Conservation (phyloP, 192 early-diverging fungal genomes). For the Chytriomyces sp. region DNA sequence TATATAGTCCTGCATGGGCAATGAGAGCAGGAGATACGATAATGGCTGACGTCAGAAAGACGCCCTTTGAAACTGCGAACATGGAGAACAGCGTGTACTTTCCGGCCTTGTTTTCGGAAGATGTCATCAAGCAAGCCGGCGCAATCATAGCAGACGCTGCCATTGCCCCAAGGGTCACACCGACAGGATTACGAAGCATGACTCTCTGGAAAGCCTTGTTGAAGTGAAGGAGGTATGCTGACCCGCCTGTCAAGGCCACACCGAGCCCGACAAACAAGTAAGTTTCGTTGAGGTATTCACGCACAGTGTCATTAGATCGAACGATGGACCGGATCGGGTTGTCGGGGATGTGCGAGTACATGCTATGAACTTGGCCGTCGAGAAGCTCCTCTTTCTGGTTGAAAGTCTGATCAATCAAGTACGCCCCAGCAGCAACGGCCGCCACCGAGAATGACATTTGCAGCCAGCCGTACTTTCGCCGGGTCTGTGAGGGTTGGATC, state of each 20-base stretch:
- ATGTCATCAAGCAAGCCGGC: neutral
- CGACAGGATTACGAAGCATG: slow-evolving; percentile 19
- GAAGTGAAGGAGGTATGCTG: slow-evolving; percentile 14
- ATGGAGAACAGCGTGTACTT: slow-evolving; percentile 8
- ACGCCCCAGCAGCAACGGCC: neutral
- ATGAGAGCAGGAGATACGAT: slow-evolving; percentile 1
- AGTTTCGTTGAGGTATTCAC: slow-evolving; percentile 22
- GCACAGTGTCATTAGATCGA: slow-evolving; percentile 14
- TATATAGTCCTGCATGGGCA: neutral
- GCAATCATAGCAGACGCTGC: neutral
- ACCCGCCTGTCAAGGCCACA: slow-evolving; percentile 8
- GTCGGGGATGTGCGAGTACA: neutral
- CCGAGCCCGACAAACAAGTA: slow-evolving; percentile 16
- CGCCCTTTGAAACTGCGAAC: slow-evolving; percentile 5
- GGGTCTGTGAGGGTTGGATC: neutral
- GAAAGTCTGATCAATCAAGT: neutral
- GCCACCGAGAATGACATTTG: neutral
- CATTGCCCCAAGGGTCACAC: neutral
- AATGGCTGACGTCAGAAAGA: slow-evolving; percentile 18
- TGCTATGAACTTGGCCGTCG: neutral
- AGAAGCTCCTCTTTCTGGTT: neutral
- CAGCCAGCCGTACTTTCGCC: neutral
- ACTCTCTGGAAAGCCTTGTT: neutral
- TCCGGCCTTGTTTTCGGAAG: neutral
- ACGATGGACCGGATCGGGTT: neutral